Evolutionary conservation across 805 yeast species (phyloP), one percentile per base, ranked within the genome.

Genomic region (Spathaspora hagerdaliae): DNA sequence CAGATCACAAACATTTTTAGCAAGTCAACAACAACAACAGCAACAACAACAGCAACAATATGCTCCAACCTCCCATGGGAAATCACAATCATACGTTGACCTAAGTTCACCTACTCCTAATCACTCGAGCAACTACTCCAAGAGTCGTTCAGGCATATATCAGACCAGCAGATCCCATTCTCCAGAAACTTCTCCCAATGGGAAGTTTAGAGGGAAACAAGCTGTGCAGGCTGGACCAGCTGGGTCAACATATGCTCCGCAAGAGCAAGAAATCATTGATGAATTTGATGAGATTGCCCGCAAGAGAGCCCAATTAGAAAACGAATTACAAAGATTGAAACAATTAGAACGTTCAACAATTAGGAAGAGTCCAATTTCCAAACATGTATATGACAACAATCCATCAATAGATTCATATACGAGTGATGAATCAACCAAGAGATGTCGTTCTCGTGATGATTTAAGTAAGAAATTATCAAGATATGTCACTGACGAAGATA

Each of bases 231-330:
- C 24, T 19, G 24, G 4, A 5, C 24, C 24, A 19, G 24, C 24
- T n/a, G n/a, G n/a, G n/a, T n/a, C n/a, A 19, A 2, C 5, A 5
- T 19, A 19, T 19, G 24, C 5, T 5, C 11, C 27, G 5, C 12
- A 29, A 12, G 47, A 45, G 9, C 43, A 39, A 36, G 49, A 47
- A n/a, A 38, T 43, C 3, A 12, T 44, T 10, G 55, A 51, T 38
- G 61, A 58, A 14, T 53, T 55, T 19, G 64, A 65, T 38, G 72
- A 65, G 35, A 59, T 71, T 31, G 56, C 64, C 2, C 52, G 54
- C 35, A 69, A 65, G 51, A 61, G 65, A 45, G 71, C 64, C 36
- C 72, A 67, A 51, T 60, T 71, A 40, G 75, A 71, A 49, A 40
- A 62, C 52, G 75, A 70, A 50, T 56, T 71, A 38, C 60, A 61